Evolutionary conservation across 2,329 filamentous ascomycete genomes (phyloP).

Genomic region (Aspergillus felis): DNA sequence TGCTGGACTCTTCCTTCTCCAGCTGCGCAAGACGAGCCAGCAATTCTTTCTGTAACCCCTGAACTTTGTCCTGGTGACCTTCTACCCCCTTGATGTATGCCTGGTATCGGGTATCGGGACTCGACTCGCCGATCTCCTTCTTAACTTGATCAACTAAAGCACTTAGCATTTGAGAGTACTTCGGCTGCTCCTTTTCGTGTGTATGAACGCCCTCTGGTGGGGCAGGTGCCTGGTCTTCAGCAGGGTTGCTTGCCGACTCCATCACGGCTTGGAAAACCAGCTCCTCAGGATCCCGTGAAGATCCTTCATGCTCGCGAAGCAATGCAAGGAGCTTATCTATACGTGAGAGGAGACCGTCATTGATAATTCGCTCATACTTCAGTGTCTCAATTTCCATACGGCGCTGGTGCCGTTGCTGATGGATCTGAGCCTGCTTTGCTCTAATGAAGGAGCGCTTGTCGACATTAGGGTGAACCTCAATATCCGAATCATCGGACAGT

Average conservation of each 20-base stretch:
- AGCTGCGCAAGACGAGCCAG: conserved; percentile 70
- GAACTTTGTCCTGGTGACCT: conserved; percentile 72
- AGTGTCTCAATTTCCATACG: conserved; percentile 85
- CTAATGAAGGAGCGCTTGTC: conserved; percentile 98
- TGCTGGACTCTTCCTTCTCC: conserved; percentile 77
- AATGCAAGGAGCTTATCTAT: conserved; percentile 74
- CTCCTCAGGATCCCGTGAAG: conserved; percentile 65
- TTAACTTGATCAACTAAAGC: conserved; percentile 92
- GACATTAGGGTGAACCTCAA: conserved; percentile 98
- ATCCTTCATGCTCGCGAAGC: conserved; percentile 69
- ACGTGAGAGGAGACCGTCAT: conserved; percentile 81
- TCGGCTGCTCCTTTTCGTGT: conserved; percentile 69
- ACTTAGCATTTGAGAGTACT: conserved; percentile 98
- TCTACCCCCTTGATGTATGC: conserved; percentile 76
- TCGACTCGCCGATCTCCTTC: conserved; percentile 69
- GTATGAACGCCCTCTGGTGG: conserved; percentile 76
- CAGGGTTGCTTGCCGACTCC: conserved; percentile 68
- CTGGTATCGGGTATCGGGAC: conserved; percentile 65
- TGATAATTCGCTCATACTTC: conserved; percentile 86
- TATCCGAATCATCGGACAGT: conserved; percentile 95
- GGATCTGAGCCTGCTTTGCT: conserved; percentile 96
- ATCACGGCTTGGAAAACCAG: conserved; percentile 86
- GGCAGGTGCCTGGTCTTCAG: conserved; percentile 70
- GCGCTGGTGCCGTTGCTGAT: conserved; percentile 80
- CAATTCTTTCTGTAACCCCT: conserved; percentile 72